Conservation (phyloP, 257 asterid genomes). For the Solanum arcanum region DNA sequence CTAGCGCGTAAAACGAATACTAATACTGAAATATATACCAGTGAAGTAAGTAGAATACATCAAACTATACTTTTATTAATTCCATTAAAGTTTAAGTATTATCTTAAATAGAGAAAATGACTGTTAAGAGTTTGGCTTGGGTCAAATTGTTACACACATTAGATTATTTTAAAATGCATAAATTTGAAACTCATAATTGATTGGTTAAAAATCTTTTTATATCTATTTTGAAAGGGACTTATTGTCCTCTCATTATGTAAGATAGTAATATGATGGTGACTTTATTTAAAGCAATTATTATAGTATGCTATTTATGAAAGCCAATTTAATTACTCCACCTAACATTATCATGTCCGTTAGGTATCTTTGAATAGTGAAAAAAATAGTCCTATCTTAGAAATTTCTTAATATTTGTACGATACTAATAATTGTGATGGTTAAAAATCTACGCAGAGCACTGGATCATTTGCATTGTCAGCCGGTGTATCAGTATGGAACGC, state of each 20-base stretch:
- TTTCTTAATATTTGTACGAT: background rate
- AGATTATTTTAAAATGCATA: background rate
- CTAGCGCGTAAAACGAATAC: background rate
- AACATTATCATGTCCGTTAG: background rate
- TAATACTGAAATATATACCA: background rate
- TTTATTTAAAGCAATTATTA: background rate
- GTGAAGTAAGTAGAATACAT: background rate
- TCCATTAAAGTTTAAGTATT: background rate
- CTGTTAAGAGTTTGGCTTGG: background rate
- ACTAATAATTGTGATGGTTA: background rate
- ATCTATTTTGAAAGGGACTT: background rate
- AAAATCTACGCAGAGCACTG: background rate
- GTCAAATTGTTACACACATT: background rate
- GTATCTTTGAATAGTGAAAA: background rate
- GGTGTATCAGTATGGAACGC: conserved; percentile 53
- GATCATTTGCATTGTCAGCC: conserved; percentile 9
- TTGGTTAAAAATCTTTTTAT: background rate
- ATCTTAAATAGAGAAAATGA: background rate
- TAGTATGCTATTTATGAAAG: background rate
- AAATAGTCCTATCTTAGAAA: background rate
- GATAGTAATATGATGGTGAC: background rate
- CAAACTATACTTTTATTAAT: background rate
- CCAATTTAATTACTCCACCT: background rate
- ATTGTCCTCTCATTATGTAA: background rate
- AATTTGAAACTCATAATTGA: background rate